phyloP scores from a whole-genome alignment of 202 grass and related monocot species.

The Dendrocalamus latiflorus region DNA sequence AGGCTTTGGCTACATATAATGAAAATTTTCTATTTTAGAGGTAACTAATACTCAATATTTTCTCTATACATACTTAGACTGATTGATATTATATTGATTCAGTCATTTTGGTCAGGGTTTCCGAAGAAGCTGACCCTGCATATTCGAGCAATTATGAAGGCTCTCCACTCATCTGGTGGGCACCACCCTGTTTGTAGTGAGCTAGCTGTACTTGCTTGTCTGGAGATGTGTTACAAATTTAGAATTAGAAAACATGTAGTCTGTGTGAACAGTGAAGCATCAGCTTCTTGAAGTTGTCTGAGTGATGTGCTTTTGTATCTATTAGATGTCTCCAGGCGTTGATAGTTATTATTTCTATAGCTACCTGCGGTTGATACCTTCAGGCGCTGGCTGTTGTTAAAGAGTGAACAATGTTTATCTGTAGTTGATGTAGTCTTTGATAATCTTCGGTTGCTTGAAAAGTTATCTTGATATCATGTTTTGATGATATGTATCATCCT shows the following conservation, averaged over 20 bases:
- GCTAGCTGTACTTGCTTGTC: background rate
- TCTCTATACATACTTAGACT: background rate
- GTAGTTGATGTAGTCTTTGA: background rate
- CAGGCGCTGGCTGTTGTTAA: background rate
- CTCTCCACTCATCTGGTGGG: background rate
- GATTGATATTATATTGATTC: slow-evolving; percentile 8
- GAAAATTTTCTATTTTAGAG: background rate
- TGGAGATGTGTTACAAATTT: slow-evolving; percentile 7
- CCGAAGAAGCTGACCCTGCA: background rate
- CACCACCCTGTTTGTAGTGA: background rate
- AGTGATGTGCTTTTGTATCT: background rate
- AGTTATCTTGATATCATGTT: no score
- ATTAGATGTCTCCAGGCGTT: background rate
- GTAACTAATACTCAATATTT: background rate
- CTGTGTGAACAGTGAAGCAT: background rate
- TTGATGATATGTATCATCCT: no score
- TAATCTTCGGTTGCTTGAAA: background rate
- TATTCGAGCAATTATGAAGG: background rate
- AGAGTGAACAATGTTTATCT: background rate
- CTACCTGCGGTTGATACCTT: background rate
- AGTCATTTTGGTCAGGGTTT: slow-evolving; percentile 6
- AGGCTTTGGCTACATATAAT: background rate
- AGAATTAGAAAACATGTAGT: background rate
- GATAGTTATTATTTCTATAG: background rate
- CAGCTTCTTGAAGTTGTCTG: background rate